A percentile compares a stretch with the other conserved stretches of the same genome.
These are phyloP conservation scores for Mollisia scopiformis DNA, from an alignment of 2,329 filamentous ascomycete genomes.

Conservation along the genomic window DNA sequence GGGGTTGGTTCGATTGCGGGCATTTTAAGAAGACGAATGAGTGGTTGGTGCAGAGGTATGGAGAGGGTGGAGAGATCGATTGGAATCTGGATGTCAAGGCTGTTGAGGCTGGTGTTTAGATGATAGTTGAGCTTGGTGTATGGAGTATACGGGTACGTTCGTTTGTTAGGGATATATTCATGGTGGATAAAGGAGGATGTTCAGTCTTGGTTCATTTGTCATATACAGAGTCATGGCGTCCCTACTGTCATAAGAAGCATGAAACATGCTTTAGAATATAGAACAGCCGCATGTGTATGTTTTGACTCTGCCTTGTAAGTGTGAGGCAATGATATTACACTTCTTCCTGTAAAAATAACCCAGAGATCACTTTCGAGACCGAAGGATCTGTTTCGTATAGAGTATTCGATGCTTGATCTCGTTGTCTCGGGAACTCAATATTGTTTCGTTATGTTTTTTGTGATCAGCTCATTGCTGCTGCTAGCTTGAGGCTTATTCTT, in stretches of 20 bases:
- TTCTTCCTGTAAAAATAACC: no score
- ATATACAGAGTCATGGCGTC: not conserved
- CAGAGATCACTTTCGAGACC: no score
- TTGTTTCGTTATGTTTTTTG: no score
- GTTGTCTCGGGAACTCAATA: no score
- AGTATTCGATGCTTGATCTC: no score
- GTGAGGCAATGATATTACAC: no score
- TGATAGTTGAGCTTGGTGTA: not conserved
- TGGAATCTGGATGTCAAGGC: slow-evolving; percentile 63
- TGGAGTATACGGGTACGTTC: not conserved
- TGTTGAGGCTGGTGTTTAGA: slow-evolving; percentile 20
- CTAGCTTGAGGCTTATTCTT: no score
- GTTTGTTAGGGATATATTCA: not conserved
- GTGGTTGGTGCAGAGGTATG: slow-evolving; percentile 82
- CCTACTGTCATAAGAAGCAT: not conserved
- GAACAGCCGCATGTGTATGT: no score
- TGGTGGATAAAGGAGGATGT: not conserved
- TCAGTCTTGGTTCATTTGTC: not conserved
- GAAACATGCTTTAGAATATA: no score
- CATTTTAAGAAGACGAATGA: slow-evolving; percentile 84
- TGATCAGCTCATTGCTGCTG: no score
- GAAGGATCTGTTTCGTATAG: no score
- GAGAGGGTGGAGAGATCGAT: slow-evolving; percentile 78
- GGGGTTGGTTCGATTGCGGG: slow-evolving; percentile 81
- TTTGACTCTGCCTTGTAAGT: no score